Evolutionary conservation across 352 stramenopile species (phyloP).

Genomic region (Pythium grandisporangium): DNA sequence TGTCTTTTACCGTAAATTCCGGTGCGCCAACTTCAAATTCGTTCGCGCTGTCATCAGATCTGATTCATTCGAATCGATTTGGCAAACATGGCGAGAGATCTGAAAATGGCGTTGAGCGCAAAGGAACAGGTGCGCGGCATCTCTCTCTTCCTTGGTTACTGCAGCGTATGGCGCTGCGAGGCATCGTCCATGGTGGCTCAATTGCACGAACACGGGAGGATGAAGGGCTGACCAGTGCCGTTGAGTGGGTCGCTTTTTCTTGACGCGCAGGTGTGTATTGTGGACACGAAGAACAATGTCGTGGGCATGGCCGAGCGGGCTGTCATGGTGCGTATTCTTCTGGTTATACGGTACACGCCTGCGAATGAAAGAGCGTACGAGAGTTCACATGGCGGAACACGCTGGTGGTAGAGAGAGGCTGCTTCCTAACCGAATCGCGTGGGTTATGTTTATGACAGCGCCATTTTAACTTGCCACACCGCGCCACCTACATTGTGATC

Average conservation of each 20-base stretch:
- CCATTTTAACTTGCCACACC: conserved; percentile 69
- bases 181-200: no score
- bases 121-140: conserved; percentile 34
- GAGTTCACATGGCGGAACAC: no score
- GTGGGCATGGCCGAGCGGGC: conserved; percentile 70
- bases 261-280: conserved; percentile 60
- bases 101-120: conserved; percentile 32
- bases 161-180: not conserved
- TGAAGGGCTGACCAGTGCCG: no score
- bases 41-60: not conserved
- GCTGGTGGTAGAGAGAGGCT: no score
- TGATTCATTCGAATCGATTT: not conserved
- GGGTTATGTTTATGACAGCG: no score
- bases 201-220: no score
- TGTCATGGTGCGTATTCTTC: conserved; percentile 48
- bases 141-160: not conserved
- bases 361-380: no score
- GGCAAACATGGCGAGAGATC: not conserved
- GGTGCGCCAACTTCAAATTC: not conserved
- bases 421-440: no score
- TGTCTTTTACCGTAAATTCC: no score
- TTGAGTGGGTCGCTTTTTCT: no score
- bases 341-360: no score
- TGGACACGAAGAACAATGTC: conserved; percentile 77
- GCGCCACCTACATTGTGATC: conserved; percentile 84